Evolutionary conservation across 768 basidiomycete species (phyloP).

Genomic region (Lactarius quietus): DNA sequence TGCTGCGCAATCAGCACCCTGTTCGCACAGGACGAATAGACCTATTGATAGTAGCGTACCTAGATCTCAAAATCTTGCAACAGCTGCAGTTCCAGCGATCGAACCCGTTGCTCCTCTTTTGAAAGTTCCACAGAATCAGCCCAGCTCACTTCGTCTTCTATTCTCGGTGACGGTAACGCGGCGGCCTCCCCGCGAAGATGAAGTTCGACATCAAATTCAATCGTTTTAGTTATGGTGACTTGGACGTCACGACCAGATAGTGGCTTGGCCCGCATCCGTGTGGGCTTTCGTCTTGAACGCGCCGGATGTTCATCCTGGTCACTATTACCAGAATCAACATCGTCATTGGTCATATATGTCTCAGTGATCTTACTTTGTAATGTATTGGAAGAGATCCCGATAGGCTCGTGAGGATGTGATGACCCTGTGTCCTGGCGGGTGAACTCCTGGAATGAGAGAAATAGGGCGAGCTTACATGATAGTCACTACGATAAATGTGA

Average conservation of each 20-base stretch:
- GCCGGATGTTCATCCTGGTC: conserved; percentile 8
- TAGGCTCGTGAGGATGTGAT: conserved; percentile 24
- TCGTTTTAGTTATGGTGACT: conserved; percentile 21
- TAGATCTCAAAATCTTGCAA: conserved; percentile 21
- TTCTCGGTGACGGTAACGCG: not conserved
- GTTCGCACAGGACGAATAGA: not conserved
- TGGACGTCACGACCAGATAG: conserved; percentile 10
- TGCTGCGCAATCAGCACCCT: not conserved
- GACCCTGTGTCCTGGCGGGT: conserved; percentile 1
- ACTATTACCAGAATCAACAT: not conserved
- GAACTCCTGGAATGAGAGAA: not conserved
- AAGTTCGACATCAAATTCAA: conserved; percentile 23
- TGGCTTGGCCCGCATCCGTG: conserved; percentile 8
- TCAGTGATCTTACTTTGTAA: conserved; percentile 13
- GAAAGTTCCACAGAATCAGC: not conserved
- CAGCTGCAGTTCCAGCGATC: conserved; percentile 21
- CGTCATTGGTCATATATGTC: not conserved
- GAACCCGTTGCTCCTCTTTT: conserved; percentile 12
- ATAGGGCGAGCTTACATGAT: conserved; percentile 12
- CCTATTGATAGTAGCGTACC: not conserved
- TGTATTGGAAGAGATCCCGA: conserved; percentile 25
- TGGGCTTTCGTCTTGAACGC: conserved; percentile 11
- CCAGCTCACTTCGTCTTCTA: not conserved
- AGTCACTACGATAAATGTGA: conserved; percentile 3
- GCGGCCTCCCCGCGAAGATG: not conserved